Evolutionary conservation across 441 rosid genomes (phyloP).

Genomic region (Arabidopsis lyrata): DNA sequence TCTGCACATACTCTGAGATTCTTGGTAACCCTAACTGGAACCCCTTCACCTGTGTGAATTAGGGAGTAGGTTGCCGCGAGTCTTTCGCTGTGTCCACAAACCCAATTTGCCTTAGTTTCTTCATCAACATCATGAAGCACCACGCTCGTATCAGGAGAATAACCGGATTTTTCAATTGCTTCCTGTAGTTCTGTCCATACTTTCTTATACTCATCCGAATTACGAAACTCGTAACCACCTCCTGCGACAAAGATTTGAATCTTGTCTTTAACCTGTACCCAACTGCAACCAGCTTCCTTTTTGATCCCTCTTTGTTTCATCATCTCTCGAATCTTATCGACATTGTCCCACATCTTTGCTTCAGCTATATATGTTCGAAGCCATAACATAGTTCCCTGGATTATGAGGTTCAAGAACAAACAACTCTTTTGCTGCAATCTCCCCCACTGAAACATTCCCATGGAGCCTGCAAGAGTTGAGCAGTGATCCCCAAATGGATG

Average conservation of each 20-base stretch:
- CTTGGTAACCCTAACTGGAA: conserved; percentile 55
- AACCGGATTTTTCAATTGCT: conserved; percentile 47
- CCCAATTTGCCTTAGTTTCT: conserved; percentile 49
- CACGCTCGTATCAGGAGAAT: conserved; percentile 47
- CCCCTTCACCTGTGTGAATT: conserved; percentile 44
- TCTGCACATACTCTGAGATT: conserved; percentile 58
- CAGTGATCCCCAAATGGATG: conserved; percentile 45
- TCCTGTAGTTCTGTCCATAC: conserved; percentile 42
- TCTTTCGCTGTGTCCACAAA: conserved; percentile 58
- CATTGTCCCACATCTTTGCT: conserved; percentile 52
- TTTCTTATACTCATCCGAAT: conserved; percentile 49
- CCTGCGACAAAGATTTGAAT: conserved; percentile 49
- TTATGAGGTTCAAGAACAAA: conserved; percentile 51
- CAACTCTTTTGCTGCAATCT: conserved; percentile 42
- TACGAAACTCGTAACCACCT: conserved; percentile 51
- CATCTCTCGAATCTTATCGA: conserved; percentile 43
- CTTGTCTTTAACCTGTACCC: conserved; percentile 47
- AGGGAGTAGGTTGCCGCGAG: conserved; percentile 52
- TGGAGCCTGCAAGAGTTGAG: conserved; percentile 48
- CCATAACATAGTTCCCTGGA: conserved; percentile 52
- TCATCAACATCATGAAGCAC: conserved; percentile 58
- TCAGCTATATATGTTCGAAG: conserved; percentile 51
- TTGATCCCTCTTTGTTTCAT: conserved; percentile 50
- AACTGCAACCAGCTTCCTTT: conserved; percentile 57
- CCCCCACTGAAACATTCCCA: conserved; percentile 44